Conservation (phyloP, 441 rosid species). For the Croton setiger region DNA sequence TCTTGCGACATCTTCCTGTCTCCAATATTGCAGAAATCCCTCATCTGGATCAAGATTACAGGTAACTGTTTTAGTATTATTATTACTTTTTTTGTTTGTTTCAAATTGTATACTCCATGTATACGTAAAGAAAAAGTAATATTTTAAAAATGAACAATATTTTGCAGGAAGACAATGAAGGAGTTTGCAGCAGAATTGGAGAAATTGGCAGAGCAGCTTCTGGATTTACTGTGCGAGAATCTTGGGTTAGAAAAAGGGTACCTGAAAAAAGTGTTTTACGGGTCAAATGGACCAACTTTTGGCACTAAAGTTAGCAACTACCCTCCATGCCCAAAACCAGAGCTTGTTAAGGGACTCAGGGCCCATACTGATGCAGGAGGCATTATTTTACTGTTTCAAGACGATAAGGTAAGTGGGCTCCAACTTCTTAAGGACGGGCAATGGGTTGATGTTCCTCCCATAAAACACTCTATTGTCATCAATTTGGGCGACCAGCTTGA, state of each 20-base stretch:
- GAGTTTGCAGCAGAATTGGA: constrained; percentile 65
- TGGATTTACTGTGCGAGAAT: constrained; percentile 82
- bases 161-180: constrained; percentile 54
- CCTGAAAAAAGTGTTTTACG: constrained; percentile 59
- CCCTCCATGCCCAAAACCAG: constrained; percentile 94
- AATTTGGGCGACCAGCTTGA: constrained; percentile 95
- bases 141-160: background rate
- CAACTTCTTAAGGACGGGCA: constrained; percentile 88
- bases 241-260: constrained; percentile 81
- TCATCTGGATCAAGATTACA: constrained; percentile 68
- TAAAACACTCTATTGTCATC: constrained; percentile 87
- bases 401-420: constrained; percentile 81
- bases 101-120: too few relatives aligned
- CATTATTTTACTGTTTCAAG: constrained; percentile 80
- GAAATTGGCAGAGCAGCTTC: constrained; percentile 72
- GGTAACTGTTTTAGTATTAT: too few relatives aligned
- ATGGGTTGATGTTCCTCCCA: constrained; percentile 91
- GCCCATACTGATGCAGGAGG: constrained; percentile 98
- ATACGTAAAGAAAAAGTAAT: too few relatives aligned
- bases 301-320: constrained; percentile 94
- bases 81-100: too few relatives aligned
- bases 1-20: constrained; percentile 64
- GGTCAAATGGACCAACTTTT: constrained; percentile 66
- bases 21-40: constrained; percentile 68
- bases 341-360: constrained; percentile 77